phyloP scores from a whole-genome alignment of 495 filamentous ascomycete genomes.

The Tuber umbilicatum region DNA sequence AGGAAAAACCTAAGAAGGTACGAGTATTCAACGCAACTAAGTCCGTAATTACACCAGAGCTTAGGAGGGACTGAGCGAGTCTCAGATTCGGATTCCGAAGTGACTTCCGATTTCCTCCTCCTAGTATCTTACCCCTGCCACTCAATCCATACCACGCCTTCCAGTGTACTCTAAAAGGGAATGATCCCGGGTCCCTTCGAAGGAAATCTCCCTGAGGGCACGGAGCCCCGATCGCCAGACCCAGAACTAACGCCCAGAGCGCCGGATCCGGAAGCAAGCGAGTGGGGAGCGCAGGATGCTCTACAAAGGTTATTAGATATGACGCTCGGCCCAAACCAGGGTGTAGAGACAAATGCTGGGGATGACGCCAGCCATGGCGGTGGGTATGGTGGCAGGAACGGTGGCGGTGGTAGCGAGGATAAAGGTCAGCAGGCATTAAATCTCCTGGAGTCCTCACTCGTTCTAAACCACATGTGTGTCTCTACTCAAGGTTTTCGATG shows the following conservation, averaged over 20 bases:
- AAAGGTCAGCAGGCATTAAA: not conserved
- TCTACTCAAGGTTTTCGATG: not conserved
- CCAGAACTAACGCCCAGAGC: not conserved
- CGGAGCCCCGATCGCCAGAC: not conserved
- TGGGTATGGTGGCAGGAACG: not conserved
- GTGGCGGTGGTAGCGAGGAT: not conserved
- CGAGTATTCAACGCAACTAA: not conserved
- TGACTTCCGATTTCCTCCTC: not conserved
- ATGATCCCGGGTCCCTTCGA: not conserved
- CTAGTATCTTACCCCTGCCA: not conserved
- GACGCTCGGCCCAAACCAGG: not conserved
- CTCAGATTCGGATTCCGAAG: not conserved
- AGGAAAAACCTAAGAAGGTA: not conserved
- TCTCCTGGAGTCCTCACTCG: not conserved
- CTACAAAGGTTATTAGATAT: not conserved
- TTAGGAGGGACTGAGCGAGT: not conserved
- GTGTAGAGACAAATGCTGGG: not conserved
- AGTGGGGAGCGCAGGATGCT: not conserved
- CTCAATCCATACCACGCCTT: not conserved
- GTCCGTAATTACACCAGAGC: not conserved
- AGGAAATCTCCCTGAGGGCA: not conserved
- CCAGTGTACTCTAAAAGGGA: not conserved
- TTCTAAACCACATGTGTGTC: not conserved
- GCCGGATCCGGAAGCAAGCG: not conserved
- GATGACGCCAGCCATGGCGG: not conserved